Evolutionary conservation across 306 rosid genomes (phyloP).

Genomic region (Argentina anserina): DNA sequence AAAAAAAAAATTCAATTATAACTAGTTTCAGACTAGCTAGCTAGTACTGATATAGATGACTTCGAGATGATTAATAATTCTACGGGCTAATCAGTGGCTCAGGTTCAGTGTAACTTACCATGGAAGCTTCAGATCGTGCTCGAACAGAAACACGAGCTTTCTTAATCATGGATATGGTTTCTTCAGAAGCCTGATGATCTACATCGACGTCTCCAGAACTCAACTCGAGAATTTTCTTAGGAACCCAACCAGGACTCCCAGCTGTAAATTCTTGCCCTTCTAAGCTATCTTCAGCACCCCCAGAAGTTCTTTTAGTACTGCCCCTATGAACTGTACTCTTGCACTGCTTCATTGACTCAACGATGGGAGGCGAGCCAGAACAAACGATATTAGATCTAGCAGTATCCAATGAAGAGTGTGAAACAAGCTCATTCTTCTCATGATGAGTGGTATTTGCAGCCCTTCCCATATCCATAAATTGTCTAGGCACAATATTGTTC

Average conservation of each 20-base stretch:
- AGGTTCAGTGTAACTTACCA: slow-evolving; percentile 35
- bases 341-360: slow-evolving; percentile 31
- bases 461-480: slow-evolving; percentile 35
- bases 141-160: slow-evolving; percentile 67
- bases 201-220: slow-evolving; percentile 19
- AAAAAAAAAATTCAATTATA: too few species aligned
- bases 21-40: background rate
- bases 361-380: slow-evolving; percentile 17
- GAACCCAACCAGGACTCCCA: slow-evolving; percentile 24
- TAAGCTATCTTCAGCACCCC: slow-evolving; percentile 6
- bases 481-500: slow-evolving; percentile 19
- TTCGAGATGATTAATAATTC: background rate
- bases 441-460: slow-evolving; percentile 1
- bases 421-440: slow-evolving; percentile 22
- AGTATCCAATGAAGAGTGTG: slow-evolving; percentile 25
- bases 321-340: slow-evolving; percentile 9
- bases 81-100: background rate
- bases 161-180: slow-evolving; percentile 51
- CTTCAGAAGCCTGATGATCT: slow-evolving; percentile 34
- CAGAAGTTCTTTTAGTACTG: slow-evolving; percentile 17
- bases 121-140: slow-evolving; percentile 48
- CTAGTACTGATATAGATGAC: background rate
- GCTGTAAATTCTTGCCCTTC: slow-evolving; percentile 12
- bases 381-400: slow-evolving; percentile 17
- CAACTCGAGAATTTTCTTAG: slow-evolving; percentile 36